Percentiles rank a stretch among this genome's conserved stretches.
These are phyloP conservation scores for Dipodascus geniculatus DNA, from an alignment of 805 yeast species.

Conservation along the genomic window DNA sequence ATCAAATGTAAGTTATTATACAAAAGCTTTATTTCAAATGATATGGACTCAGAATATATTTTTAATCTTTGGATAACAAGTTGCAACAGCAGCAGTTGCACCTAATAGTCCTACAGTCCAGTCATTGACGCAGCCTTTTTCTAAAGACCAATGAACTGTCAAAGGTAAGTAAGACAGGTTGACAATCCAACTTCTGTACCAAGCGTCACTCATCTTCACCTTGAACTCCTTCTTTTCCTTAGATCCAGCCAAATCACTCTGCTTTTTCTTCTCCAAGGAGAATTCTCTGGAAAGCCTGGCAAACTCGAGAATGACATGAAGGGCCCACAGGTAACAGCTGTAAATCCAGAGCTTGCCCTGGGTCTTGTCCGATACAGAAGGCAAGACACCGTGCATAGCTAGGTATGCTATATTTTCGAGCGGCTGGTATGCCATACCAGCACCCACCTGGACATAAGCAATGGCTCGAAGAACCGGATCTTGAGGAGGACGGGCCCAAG, in stretches of 20 bases:
- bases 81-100: conserved; percentile 21
- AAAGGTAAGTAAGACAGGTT: conserved; percentile 32
- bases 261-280: background rate
- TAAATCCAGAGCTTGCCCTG: conserved; percentile 26
- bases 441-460: conserved; percentile 26
- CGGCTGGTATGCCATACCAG: conserved; percentile 28
- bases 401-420: conserved; percentile 31
- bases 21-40: too few species aligned
- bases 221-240: background rate
- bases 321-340: conserved; percentile 29
- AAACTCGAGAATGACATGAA: conserved; percentile 28
- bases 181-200: conserved; percentile 20
- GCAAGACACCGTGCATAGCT: conserved; percentile 26
- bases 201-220: conserved; percentile 5
- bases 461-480: conserved; percentile 21
- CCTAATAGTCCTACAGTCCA: conserved; percentile 29
- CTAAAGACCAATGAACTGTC: conserved; percentile 32
- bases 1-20: too few species aligned
- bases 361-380: conserved; percentile 14
- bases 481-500: conserved; percentile 21
- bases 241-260: background rate
- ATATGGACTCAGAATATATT: too few species aligned
- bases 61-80: background rate
- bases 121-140: conserved; percentile 24
- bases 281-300: conserved; percentile 12